Evolutionary conservation across 2,329 filamentous ascomycete genomes (phyloP).

Genomic region (Microcyclospora tardicrescens): DNA sequence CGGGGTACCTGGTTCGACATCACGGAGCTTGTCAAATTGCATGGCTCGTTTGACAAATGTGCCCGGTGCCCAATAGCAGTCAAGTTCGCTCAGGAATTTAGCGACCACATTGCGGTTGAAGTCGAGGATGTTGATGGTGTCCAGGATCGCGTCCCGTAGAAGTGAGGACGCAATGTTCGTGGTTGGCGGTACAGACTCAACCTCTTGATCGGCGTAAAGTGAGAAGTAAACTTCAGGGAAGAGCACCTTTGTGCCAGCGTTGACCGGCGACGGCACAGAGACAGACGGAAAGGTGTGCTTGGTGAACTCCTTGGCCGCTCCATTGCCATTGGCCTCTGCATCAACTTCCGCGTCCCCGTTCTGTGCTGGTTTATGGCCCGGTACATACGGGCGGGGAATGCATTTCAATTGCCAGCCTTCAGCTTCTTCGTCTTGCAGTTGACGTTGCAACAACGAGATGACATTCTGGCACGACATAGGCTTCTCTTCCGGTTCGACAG

Average conservation of each 20-base stretch:
- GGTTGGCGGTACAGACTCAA: conserved; percentile 68
- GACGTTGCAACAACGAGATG: conserved; percentile 71
- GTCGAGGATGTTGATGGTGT: conserved; percentile 88
- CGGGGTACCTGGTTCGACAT: conserved; percentile 49
- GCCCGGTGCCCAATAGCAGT: conserved; percentile 80
- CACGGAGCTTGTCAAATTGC: conserved; percentile 75
- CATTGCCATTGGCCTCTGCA: conserved; percentile 50
- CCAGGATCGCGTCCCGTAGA: conserved; percentile 71
- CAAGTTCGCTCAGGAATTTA: conserved; percentile 81
- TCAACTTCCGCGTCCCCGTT: conserved; percentile 14
- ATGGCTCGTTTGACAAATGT: conserved; percentile 92
- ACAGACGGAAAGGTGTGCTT: conserved; percentile 72
- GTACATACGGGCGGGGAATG: conserved; percentile 44
- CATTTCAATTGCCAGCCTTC: conserved; percentile 62
- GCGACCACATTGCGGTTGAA: conserved; percentile 83
- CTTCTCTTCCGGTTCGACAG: conserved; percentile 43
- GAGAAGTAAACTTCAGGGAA: conserved; percentile 94
- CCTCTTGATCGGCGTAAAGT: conserved; percentile 74
- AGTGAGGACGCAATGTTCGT: conserved; percentile 67
- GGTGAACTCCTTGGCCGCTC: conserved; percentile 30
- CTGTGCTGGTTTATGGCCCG: conserved; percentile 10
- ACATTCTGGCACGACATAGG: conserved; percentile 55
- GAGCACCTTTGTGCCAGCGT: conserved; percentile 59
- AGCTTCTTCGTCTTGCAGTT: conserved; percentile 64
- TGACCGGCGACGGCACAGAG: conserved; percentile 60